A percentile compares a stretch with the other conserved stretches of the same genome.
These are phyloP conservation scores for Pleomassaria siparia DNA, from an alignment of 2,329 filamentous ascomycete genomes.

Conservation along the genomic window DNA sequence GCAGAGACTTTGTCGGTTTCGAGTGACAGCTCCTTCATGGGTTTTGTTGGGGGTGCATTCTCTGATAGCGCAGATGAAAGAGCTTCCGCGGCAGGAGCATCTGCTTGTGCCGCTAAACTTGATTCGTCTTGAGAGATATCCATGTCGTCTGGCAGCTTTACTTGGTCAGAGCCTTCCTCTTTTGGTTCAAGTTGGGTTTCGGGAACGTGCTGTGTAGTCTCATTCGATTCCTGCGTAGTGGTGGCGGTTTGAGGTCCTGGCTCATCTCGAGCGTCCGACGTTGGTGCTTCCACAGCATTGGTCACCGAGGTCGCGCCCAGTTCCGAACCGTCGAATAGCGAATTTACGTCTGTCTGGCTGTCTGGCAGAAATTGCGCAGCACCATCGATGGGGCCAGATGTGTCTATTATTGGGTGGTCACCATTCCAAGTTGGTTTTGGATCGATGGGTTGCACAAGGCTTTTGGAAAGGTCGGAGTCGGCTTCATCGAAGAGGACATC, in stretches of 20 bases:
- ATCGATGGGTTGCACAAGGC: conserved; percentile 19
- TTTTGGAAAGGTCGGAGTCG: conserved; percentile 19
- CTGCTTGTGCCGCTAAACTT: background rate
- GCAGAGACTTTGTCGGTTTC: conserved; percentile 22
- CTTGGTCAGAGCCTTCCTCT: conserved; percentile 11
- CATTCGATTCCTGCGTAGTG: conserved; percentile 13
- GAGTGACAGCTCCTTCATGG: conserved; percentile 37
- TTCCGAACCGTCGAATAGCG: conserved; percentile 41
- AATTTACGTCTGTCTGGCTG: conserved; percentile 42
- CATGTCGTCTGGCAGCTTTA: conserved; percentile 22
- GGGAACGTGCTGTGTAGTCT: conserved; percentile 33
- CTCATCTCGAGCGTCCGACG: conserved; percentile 39
- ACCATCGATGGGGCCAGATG: conserved; percentile 41
- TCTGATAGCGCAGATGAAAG: conserved; percentile 7
- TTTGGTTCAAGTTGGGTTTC: conserved; percentile 27
- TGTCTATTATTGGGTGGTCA: conserved; percentile 25
- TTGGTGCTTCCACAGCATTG: conserved; percentile 46
- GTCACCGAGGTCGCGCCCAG: conserved; percentile 32
- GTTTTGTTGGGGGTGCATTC: conserved; percentile 25
- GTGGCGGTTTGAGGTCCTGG: conserved; percentile 13
- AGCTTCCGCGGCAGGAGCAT: conserved; percentile 5
- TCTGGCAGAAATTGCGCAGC: conserved; percentile 47
- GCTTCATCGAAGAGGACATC: conserved; percentile 41
- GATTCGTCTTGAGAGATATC: conserved; percentile 24
- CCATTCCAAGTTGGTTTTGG: conserved; percentile 31